These are phyloP conservation scores for Cyphellophora attinorum DNA, from an alignment of 2,329 filamentous ascomycete species.

Conservation along the genomic window DNA sequence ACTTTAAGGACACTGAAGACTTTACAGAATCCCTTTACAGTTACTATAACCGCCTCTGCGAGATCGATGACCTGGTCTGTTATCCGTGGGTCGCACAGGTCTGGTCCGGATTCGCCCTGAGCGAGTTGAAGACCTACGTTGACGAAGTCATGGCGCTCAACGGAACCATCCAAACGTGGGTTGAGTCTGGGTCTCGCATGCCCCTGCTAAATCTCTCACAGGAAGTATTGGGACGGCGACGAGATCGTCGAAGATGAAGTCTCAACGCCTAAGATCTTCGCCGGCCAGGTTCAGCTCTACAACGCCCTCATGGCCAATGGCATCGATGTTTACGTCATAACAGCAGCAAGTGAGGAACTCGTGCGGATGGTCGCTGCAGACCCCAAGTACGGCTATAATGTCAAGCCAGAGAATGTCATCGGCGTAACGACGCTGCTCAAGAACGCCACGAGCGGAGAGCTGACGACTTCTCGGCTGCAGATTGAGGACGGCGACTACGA, in stretches of 20 bases:
- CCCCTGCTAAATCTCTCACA: too few relatives aligned
- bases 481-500: constrained; percentile 7
- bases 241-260: background rate
- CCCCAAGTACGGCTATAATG: constrained; percentile 7
- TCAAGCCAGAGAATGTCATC: constrained; percentile 6
- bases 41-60: constrained; percentile 6
- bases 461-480: constrained; percentile 2
- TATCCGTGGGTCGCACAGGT: constrained; percentile 5
- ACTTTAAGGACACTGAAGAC: constrained; percentile 5
- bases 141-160: constrained; percentile 4
- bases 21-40: constrained; percentile 4
- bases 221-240: constrained; percentile 4
- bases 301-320: constrained; percentile 4
- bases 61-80: constrained; percentile 4
- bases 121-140: constrained; percentile 4
- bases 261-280: constrained; percentile 2
- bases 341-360: constrained; percentile 4
- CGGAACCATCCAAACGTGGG: constrained; percentile 4
- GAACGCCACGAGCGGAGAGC: constrained; percentile 2
- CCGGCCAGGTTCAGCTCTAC: constrained; percentile 6
- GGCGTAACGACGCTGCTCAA: constrained; percentile 4
- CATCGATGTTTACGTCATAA: constrained; percentile 5
- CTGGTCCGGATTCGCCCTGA: constrained; percentile 1
- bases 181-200: too few relatives aligned
- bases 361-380: constrained; percentile 5